These are phyloP conservation scores for Malus hybrid DNA, from an alignment of 331 rosid species.

Conservation along the genomic window DNA sequence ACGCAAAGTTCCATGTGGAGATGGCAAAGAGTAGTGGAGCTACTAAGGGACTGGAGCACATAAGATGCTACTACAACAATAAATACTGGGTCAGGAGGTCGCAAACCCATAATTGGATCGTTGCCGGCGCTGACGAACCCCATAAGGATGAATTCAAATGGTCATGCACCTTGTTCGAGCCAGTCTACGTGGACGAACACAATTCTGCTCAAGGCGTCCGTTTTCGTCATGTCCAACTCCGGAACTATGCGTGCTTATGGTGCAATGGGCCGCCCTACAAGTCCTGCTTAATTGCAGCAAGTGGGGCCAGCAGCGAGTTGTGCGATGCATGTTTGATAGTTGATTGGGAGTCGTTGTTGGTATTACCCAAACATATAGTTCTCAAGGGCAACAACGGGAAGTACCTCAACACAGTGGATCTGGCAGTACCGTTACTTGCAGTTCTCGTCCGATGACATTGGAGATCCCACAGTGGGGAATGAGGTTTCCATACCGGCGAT, in stretches of 20 bases:
- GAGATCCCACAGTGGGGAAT: neutral
- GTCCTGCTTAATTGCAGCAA: neutral
- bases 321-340: neutral
- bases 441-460: neutral
- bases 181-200: neutral
- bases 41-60: neutral
- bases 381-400: neutral
- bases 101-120: neutral
- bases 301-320: too few species aligned
- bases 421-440: neutral
- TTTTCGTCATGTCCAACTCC: neutral
- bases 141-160: neutral
- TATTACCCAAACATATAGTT: conserved; percentile 1
- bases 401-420: neutral
- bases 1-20: neutral
- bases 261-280: neutral
- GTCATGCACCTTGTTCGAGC: conserved; percentile 4
- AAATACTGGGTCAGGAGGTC: neutral
- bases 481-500: neutral
- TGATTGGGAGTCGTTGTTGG: neutral
- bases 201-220: neutral
- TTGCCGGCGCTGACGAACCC: neutral
- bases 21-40: neutral
- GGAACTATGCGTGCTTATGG: neutral
- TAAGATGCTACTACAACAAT: conserved; percentile 9